Base-by-base conservation (phyloP, 345 rosid genomes). In the Clarkia xantiana region DNA sequence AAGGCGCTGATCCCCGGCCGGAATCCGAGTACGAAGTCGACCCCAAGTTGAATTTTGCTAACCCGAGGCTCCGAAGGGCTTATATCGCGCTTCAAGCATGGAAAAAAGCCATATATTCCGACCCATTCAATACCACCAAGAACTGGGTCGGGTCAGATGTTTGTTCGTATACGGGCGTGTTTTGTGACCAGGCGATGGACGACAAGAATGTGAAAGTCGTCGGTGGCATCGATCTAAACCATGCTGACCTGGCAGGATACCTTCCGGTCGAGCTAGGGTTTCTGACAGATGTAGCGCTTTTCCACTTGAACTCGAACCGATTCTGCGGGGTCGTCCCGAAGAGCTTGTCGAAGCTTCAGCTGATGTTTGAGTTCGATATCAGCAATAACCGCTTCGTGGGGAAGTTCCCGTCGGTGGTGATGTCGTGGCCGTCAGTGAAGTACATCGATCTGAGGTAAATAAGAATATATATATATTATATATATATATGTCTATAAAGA, bases 311-410 rank as follows among this genome's bases (percentile, higher is more conserved):
- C 57, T 66, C 89, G 0, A 88, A 88, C 67, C 53, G 95, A 18
- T 81, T 84, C 38, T 88, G 97, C 45, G 97, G 97, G 18, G 68
- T 84, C 58, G 51, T 88, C 18, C 97, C 97, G 2, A 62, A 58
- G 49, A 76, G 72, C 67, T 12, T 88, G 0, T 58, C 69, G 8
- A 73, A 63, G 52, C 69, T 82, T 42, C 67, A 43, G 7, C 56
- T 75, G 10, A 79, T 84, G 84, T 55, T 67, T 13, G 97, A 88
- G 67, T 84, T 88, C 22, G 97, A 88, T 60, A 59, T 84, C 47
- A 88, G 95, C 61, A 84, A 78, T 74, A 88, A 88, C 63, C 73
- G 94, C 0, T 80, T 88, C 4, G 96, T 83, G 9, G 94, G 94
- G 7, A 14, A 45, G n/a, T 86, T 86, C 68, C 94, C 96, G 0